Evolutionary conservation across 331 rosid genomes (phyloP).

Genomic region (Prunus yedoensis): DNA sequence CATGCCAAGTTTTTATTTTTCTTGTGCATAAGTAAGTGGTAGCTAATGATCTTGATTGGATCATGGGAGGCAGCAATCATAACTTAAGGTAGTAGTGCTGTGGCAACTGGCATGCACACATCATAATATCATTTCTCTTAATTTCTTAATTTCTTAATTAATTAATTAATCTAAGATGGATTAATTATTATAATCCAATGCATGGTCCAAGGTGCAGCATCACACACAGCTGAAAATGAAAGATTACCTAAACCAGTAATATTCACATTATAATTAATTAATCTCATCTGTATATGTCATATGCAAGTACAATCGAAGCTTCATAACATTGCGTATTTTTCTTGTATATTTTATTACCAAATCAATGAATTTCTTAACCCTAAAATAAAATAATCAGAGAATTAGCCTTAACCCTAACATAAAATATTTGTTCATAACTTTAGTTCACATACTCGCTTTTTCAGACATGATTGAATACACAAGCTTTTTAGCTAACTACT

Average conservation of each 20-base stretch:
- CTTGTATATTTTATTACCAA: not conserved
- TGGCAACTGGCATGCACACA: conserved; percentile 3
- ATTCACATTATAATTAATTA: not conserved
- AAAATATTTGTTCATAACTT: not conserved
- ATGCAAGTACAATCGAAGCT: not conserved
- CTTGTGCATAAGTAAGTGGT: conserved; percentile 28
- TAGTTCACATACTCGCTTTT: not conserved
- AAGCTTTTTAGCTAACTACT: not conserved
- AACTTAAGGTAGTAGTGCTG: conserved; percentile 12
- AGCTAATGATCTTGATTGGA: conserved; percentile 32
- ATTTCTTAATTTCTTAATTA: not conserved
- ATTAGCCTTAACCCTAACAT: not conserved
- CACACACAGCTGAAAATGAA: not conserved
- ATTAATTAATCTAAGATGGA: not conserved
- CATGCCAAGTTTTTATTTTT: not conserved
- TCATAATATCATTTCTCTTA: not conserved
- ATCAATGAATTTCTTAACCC: not conserved
- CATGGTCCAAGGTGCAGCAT: not conserved
- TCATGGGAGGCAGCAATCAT: conserved; percentile 63
- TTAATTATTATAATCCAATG: not conserved
- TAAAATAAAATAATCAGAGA: not conserved
- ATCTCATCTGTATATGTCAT: not conserved
- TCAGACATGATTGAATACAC: conserved; percentile 2
- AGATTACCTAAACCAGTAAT: not conserved
- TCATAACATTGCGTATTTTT: not conserved